Percentiles rank a stretch among this genome's conserved stretches.
phyloP scores from a whole-genome alignment of 2,329 filamentous ascomycete species.

The Aspergillus sp. region DNA sequence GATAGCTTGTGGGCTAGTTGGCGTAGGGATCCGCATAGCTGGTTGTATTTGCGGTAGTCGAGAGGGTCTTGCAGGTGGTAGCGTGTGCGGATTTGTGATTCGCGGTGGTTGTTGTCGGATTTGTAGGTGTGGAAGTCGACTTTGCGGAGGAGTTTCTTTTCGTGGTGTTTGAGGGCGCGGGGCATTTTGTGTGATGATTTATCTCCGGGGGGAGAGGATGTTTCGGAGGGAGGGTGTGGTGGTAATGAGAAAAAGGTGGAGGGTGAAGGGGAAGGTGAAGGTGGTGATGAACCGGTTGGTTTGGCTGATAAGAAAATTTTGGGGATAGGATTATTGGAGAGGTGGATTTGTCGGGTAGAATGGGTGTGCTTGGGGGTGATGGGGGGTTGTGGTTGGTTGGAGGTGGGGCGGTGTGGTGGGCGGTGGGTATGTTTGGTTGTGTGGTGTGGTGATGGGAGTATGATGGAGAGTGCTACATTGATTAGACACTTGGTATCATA shows the following conservation, averaged over 20 bases:
- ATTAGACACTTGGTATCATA: no score
- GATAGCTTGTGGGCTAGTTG: slow-evolving; percentile 88
- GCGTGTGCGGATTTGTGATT: slow-evolving; percentile 74
- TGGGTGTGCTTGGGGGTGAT: not conserved
- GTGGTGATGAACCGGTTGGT: not conserved
- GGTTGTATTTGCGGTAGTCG: slow-evolving; percentile 73
- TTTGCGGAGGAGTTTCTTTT: slow-evolving; percentile 87
- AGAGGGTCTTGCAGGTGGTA: slow-evolving; percentile 90
- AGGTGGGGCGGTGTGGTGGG: not conserved
- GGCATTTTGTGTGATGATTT: slow-evolving; percentile 63
- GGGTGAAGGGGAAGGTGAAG: not conserved
- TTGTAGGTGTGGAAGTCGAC: slow-evolving; percentile 96
- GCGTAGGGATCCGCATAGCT: slow-evolving; percentile 76
- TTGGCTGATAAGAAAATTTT: slow-evolving; percentile 1
- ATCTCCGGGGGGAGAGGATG: no score
- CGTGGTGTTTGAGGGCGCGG: slow-evolving; percentile 93
- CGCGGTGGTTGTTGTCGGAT: slow-evolving; percentile 81
- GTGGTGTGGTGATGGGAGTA: not conserved
- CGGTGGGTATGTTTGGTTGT: not conserved
- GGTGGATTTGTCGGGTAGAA: not conserved
- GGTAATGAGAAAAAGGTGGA: no score
- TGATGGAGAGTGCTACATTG: no score
- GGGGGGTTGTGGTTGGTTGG: not conserved
- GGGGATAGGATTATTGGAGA: not conserved
- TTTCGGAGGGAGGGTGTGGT: not conserved